phyloP scores from a whole-genome alignment of 768 basidiomycete species.

The Thelephora ganbajun region DNA sequence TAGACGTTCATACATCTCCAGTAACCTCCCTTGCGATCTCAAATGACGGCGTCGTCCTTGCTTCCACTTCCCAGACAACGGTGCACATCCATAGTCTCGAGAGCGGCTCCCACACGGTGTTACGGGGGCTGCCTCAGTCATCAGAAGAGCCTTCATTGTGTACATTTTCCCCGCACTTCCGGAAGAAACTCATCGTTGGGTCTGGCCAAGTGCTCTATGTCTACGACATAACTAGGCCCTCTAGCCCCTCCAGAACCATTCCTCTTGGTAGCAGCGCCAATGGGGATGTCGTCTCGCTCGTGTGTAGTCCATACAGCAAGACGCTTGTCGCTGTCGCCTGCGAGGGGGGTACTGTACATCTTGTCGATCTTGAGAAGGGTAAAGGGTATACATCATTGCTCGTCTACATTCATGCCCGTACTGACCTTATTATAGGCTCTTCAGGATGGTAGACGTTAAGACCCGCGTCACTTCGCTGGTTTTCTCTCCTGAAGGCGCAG shows the following conservation, averaged over 20 bases:
- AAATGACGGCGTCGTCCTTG: constrained; percentile 41
- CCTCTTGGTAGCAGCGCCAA: constrained; percentile 26
- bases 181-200: constrained; percentile 45
- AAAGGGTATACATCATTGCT: constrained; percentile 33
- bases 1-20: constrained; percentile 35
- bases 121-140: constrained; percentile 36
- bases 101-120: constrained; percentile 34
- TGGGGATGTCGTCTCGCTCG: constrained; percentile 40
- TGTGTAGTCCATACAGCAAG: constrained; percentile 67
- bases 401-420: neutral
- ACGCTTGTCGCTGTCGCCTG: constrained; percentile 49
- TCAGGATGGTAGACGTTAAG: constrained; percentile 43
- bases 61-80: constrained; percentile 35
- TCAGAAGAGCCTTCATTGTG: constrained; percentile 21
- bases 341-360: constrained; percentile 34
- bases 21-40: constrained; percentile 45
- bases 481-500: constrained; percentile 59
- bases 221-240: constrained; percentile 49
- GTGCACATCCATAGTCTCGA: constrained; percentile 50
- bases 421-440: constrained; percentile 26
- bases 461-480: constrained; percentile 40
- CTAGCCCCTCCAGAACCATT: constrained; percentile 39
- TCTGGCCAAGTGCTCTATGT: constrained; percentile 37
- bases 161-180: constrained; percentile 48
- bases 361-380: constrained; percentile 67